phyloP scores from a whole-genome alignment of 768 basidiomycete species.

The Panellus pusillus region DNA sequence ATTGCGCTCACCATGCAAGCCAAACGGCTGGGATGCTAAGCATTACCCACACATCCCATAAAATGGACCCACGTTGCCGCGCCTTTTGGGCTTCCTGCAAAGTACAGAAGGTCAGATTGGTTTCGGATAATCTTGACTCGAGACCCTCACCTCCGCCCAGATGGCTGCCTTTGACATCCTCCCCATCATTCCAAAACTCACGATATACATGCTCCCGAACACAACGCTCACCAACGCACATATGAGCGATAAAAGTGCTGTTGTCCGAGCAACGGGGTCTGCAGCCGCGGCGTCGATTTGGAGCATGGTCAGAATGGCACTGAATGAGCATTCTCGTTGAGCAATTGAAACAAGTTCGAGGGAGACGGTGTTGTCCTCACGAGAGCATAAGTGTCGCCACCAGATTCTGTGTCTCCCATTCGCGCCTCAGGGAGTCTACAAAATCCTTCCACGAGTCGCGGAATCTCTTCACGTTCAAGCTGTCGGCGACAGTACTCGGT shows the following conservation, averaged over 20 bases:
- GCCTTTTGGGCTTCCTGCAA: constrained; percentile 42
- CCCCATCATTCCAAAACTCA: constrained; percentile 61
- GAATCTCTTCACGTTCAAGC: too few relatives aligned
- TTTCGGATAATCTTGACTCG: constrained; percentile 38
- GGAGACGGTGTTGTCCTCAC: neutral
- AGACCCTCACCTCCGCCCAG: constrained; percentile 54
- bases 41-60: constrained; percentile 58
- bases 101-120: neutral
- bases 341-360: neutral
- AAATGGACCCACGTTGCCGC: neutral
- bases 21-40: constrained; percentile 53
- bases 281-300: constrained; percentile 31
- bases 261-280: constrained; percentile 51
- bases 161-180: constrained; percentile 57
- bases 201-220: constrained; percentile 58
- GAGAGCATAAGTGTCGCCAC: constrained; percentile 42
- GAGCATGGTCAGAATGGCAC: neutral
- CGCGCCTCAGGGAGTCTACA: too few relatives aligned
- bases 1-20: constrained; percentile 45
- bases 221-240: constrained; percentile 56
- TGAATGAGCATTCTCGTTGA: too few relatives aligned
- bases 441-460: too few relatives aligned
- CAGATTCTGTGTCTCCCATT: too few relatives aligned
- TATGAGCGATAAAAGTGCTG: constrained; percentile 50
- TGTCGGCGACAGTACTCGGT: too few relatives aligned